phyloP scores from a whole-genome alignment of 2,329 filamentous ascomycete species.

The Claviceps pazoutovae region DNA sequence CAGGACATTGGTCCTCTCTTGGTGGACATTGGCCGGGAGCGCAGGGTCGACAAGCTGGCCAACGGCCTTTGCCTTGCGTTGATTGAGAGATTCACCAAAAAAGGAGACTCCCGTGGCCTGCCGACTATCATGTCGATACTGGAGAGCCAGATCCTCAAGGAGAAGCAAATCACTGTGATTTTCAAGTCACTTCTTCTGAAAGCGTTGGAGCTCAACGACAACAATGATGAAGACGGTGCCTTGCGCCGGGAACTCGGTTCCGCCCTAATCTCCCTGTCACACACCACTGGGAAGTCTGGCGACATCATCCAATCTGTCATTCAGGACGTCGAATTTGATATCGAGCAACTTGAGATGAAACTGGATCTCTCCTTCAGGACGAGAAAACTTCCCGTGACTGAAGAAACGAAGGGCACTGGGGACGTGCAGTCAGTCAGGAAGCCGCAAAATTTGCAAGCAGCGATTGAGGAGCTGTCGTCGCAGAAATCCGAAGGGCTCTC shows the following conservation, averaged over 20 bases:
- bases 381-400: constrained; percentile 34
- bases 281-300: constrained; percentile 42
- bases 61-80: constrained; percentile 57
- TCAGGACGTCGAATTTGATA: constrained; percentile 52
- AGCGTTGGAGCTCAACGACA: constrained; percentile 42
- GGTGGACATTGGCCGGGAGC: constrained; percentile 46
- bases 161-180: constrained; percentile 48
- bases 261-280: constrained; percentile 51
- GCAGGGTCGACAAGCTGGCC: constrained; percentile 55
- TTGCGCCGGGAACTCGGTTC: constrained; percentile 51
- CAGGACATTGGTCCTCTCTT: constrained; percentile 46
- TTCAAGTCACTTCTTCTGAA: constrained; percentile 51
- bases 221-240: constrained; percentile 37
- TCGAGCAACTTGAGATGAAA: constrained; percentile 61
- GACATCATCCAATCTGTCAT: constrained; percentile 54
- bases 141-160: constrained; percentile 43
- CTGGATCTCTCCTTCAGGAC: constrained; percentile 56
- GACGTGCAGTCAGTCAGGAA: constrained; percentile 13
- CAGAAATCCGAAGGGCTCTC: constrained; percentile 23
- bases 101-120: constrained; percentile 42
- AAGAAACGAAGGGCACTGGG: constrained; percentile 27
- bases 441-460: constrained; percentile 24
- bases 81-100: constrained; percentile 47
- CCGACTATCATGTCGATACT: constrained; percentile 48
- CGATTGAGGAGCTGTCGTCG: constrained; percentile 24